phyloP scores from a whole-genome alignment of 345 rosid genomes.

The Linum tenue region DNA sequence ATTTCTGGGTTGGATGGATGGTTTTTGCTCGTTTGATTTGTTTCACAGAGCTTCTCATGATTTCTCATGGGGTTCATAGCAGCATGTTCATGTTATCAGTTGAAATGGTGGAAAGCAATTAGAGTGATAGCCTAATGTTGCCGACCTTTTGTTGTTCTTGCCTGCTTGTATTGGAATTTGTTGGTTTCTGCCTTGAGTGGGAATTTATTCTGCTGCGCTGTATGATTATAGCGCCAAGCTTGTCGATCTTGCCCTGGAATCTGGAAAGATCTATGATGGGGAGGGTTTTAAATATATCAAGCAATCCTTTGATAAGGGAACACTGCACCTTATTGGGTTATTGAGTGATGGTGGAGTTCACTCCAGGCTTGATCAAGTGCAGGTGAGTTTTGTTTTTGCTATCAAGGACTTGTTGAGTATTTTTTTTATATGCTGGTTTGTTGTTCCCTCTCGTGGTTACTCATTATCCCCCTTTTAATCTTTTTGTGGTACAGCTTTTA shows the following conservation, averaged over 20 bases:
- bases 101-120: too few species aligned
- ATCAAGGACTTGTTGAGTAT: neutral
- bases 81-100: too few species aligned
- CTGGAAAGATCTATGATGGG: constrained; percentile 71
- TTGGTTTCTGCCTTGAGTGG: neutral
- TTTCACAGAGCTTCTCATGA: too few species aligned
- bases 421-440: neutral
- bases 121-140: too few species aligned
- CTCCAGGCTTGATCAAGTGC: constrained; percentile 88
- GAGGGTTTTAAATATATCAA: constrained; percentile 77
- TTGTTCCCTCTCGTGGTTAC: neutral
- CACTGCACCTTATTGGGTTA: constrained; percentile 81
- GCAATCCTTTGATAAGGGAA: constrained; percentile 43
- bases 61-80: too few species aligned
- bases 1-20: neutral
- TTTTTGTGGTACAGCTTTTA: constrained; percentile 41
- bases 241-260: constrained; percentile 80
- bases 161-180: neutral
- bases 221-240: constrained; percentile 66
- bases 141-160: too few species aligned
- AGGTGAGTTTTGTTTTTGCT: constrained; percentile 27
- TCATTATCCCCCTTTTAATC: neutral
- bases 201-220: constrained; percentile 7
- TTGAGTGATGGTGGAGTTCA: constrained; percentile 98
- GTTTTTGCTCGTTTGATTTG: neutral